These are phyloP conservation scores for Arctostaphylos glauca DNA, from an alignment of 148 eudicot species.

Conservation along the genomic window DNA sequence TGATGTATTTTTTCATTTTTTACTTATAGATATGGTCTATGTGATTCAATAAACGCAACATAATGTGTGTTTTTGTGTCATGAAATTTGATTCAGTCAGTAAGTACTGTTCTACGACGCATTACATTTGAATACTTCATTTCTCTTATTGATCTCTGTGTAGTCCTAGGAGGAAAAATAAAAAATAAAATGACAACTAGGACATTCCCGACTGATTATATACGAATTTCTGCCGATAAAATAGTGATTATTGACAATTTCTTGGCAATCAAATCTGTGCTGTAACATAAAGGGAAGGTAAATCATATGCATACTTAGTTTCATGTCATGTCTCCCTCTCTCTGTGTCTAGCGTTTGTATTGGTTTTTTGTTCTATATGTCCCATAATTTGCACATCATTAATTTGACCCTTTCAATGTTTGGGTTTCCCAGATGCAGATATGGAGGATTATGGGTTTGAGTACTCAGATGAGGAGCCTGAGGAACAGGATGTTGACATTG, in stretches of 20 bases:
- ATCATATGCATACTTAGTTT: neutral
- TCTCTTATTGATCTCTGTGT: neutral
- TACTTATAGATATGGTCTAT: neutral
- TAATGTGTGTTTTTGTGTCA: neutral
- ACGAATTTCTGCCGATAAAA: neutral
- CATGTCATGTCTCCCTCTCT: neutral
- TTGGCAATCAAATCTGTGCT: neutral
- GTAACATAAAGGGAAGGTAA: neutral
- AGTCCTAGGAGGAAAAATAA: neutral
- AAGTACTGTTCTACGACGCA: neutral
- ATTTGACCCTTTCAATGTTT: slow-evolving; percentile 2
- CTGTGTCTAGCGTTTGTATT: neutral
- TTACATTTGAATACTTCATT: neutral
- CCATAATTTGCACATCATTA: neutral
- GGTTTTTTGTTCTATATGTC: neutral
- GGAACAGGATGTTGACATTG: slow-evolving; percentile 95
- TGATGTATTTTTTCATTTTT: neutral
- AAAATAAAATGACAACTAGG: neutral
- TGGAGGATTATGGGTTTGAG: slow-evolving; percentile 98
- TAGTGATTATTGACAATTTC: neutral
- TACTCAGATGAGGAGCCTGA: slow-evolving; percentile 95
- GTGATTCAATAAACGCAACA: neutral
- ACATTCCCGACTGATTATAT: neutral
- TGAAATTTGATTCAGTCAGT: neutral
- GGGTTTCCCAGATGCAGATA: slow-evolving; percentile 73